These are phyloP conservation scores for Clarireedia hainanense DNA, from an alignment of 2,329 filamentous ascomycete species.

Conservation along the genomic window DNA sequence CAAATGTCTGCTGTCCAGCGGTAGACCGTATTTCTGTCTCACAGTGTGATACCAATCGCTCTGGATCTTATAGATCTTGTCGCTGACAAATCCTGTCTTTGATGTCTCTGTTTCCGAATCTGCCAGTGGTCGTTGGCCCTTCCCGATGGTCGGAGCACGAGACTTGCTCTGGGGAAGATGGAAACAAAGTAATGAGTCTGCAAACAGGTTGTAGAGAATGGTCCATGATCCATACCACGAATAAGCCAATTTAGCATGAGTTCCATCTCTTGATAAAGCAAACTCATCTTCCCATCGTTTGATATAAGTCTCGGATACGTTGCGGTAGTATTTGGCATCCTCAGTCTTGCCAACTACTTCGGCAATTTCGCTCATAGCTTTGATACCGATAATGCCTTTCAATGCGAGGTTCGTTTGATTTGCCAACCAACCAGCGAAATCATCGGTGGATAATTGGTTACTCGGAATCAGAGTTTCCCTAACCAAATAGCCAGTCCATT, in stretches of 20 bases:
- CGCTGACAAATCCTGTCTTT: conserved; percentile 57
- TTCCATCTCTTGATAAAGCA: conserved; percentile 56
- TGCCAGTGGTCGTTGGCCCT: conserved; percentile 23
- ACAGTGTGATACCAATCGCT: conserved; percentile 75
- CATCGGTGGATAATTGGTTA: conserved; percentile 62
- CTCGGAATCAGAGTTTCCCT: conserved; percentile 55
- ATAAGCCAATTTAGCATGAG: conserved; percentile 63
- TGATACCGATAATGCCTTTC: conserved; percentile 72
- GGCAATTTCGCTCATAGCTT: conserved; percentile 64
- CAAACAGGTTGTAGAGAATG: conserved; percentile 63
- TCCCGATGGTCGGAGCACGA: conserved; percentile 15
- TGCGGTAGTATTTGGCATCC: conserved; percentile 52
- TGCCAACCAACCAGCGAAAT: conserved; percentile 62
- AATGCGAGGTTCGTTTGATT: conserved; percentile 65
- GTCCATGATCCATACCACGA: conserved; percentile 71
- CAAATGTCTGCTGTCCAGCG: conserved; percentile 72
- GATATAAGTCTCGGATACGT: conserved; percentile 55
- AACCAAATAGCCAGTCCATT: conserved; percentile 62
- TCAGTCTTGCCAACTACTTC: conserved; percentile 45
- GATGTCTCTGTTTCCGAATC: conserved; percentile 10
- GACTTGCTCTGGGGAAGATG: conserved; percentile 40
- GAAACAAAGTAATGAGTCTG: conserved; percentile 71
- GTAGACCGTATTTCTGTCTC: conserved; percentile 73
- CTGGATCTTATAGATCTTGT: conserved; percentile 69
- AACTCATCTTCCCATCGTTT: conserved; percentile 54